A percentile compares a stretch with the other conserved stretches of the same genome.
These are phyloP conservation scores for Hymenoscyphus infarciens DNA, from an alignment of 2,329 filamentous ascomycete species.

Conservation along the genomic window DNA sequence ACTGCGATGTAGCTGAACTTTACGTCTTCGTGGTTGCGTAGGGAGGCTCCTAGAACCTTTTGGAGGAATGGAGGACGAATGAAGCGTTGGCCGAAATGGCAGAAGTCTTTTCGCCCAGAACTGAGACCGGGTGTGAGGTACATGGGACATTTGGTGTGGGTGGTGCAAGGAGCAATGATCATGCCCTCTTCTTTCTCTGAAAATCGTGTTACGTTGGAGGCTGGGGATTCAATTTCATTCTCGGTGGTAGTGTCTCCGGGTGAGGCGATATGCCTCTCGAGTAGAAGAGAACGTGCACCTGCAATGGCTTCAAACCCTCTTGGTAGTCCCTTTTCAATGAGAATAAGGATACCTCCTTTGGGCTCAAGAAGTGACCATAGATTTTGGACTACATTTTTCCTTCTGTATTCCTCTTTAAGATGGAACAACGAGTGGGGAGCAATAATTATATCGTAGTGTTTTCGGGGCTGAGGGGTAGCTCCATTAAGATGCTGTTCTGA, in stretches of 20 bases:
- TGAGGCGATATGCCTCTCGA: slow-evolving; percentile 70
- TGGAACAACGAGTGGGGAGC: slow-evolving; percentile 80
- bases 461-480: slow-evolving; percentile 55
- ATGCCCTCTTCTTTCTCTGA: slow-evolving; percentile 55
- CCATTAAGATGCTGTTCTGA: slow-evolving; percentile 59
- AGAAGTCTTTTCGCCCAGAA: slow-evolving; percentile 79
- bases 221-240: slow-evolving; percentile 29
- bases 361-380: slow-evolving; percentile 84
- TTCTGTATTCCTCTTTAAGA: slow-evolving; percentile 69
- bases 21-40: slow-evolving; percentile 84
- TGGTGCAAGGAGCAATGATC: slow-evolving; percentile 78
- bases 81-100: slow-evolving; percentile 86
- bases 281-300: slow-evolving; percentile 72
- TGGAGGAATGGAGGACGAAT: slow-evolving; percentile 81
- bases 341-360: slow-evolving; percentile 78
- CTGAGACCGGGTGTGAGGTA: slow-evolving; percentile 68
- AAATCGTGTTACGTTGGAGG: slow-evolving; percentile 22
- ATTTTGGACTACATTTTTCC: slow-evolving; percentile 78
- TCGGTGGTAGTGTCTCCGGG: slow-evolving; percentile 47
- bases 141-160: slow-evolving; percentile 85
- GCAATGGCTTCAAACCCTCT: slow-evolving; percentile 91
- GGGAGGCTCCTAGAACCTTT: slow-evolving; percentile 62
- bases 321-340: slow-evolving; percentile 88
- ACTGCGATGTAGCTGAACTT: slow-evolving; percentile 87
- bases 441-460: slow-evolving; percentile 85